Evolutionary conservation across 2,329 filamentous ascomycete genomes (phyloP).

Genomic region (Golovinomyces cichoracearum): DNA sequence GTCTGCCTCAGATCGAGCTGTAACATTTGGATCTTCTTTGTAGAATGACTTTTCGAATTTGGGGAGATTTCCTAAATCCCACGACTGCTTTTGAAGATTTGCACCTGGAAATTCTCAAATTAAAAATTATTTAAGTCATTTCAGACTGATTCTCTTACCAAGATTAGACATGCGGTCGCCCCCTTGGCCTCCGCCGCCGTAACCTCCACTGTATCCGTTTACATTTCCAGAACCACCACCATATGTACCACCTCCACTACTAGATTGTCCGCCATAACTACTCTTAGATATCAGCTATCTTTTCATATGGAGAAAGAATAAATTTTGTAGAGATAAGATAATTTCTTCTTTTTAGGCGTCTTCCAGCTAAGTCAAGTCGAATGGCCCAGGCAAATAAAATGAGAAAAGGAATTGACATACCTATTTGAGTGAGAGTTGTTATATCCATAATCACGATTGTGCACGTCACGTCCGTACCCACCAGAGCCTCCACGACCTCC

Average conservation of each 20-base stretch:
- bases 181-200: constrained; percentile 32
- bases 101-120: constrained; percentile 26
- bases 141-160: not conserved
- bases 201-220: constrained; percentile 14
- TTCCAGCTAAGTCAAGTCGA: constrained; percentile 6
- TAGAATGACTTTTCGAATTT: constrained; percentile 99
- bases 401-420: too few relatives aligned
- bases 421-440: constrained; percentile 26
- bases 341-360: too few relatives aligned
- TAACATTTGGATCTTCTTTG: constrained; percentile 70
- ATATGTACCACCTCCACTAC: constrained; percentile 17
- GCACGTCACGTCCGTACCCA: constrained; percentile 28
- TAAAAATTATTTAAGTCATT: not conserved
- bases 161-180: constrained; percentile 90
- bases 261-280: constrained; percentile 21
- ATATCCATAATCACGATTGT: constrained; percentile 19
- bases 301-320: constrained; percentile 2
- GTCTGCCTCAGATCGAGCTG: constrained; percentile 46
- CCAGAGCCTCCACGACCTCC: constrained; percentile 20
- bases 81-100: constrained; percentile 49
- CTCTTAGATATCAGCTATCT: constrained; percentile 20
- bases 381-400: constrained; percentile 7
- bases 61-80: constrained; percentile 53
- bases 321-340: too few relatives aligned
- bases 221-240: constrained; percentile 13